Evolutionary conservation across 2,329 filamentous ascomycete species (phyloP).

Genomic region (Xylaria digitata): DNA sequence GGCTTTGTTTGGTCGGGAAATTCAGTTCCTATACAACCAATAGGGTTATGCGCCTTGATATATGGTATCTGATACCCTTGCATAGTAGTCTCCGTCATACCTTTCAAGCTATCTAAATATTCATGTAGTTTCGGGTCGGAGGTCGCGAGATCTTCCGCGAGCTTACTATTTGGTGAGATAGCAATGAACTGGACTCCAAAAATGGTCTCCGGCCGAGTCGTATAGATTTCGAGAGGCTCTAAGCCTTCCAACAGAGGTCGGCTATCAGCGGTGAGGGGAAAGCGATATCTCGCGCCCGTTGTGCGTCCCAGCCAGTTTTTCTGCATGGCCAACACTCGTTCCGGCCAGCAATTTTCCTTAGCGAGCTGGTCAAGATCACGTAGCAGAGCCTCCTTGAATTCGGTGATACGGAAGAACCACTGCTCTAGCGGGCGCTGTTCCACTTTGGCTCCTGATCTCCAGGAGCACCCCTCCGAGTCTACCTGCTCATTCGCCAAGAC

Average conservation of each 20-base stretch:
- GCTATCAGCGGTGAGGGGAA: slow-evolving; percentile 62
- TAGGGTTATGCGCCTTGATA: slow-evolving; percentile 72
- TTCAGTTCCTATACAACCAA: slow-evolving; percentile 65
- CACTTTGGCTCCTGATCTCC: slow-evolving; percentile 87
- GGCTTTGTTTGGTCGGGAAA: slow-evolving; percentile 64
- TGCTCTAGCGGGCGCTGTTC: slow-evolving; percentile 83
- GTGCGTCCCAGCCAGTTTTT: slow-evolving; percentile 90
- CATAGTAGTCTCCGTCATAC: slow-evolving; percentile 66
- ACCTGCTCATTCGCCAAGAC: slow-evolving; percentile 94
- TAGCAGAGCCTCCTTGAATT: slow-evolving; percentile 78
- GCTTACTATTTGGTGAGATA: slow-evolving; percentile 76
- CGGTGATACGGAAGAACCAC: slow-evolving; percentile 90
- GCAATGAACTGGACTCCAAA: slow-evolving; percentile 88
- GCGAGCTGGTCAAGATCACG: slow-evolving; percentile 75
- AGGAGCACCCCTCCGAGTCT: slow-evolving; percentile 85
- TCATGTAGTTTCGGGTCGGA: slow-evolving; percentile 70
- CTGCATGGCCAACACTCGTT: slow-evolving; percentile 84
- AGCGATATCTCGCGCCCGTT: slow-evolving; percentile 76
- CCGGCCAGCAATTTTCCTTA: slow-evolving; percentile 77
- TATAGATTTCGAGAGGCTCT: slow-evolving; percentile 74
- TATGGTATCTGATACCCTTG: slow-evolving; percentile 75
- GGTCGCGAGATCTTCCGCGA: slow-evolving; percentile 71
- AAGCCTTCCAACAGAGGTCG: slow-evolving; percentile 44
- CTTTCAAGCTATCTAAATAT: slow-evolving; percentile 74
- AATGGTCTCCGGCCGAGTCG: slow-evolving; percentile 87